Percentiles rank a stretch among this genome's conserved stretches.
Conservation (phyloP, 1,284 basidiomycete species). For the Trichosporon sp. region DNA sequence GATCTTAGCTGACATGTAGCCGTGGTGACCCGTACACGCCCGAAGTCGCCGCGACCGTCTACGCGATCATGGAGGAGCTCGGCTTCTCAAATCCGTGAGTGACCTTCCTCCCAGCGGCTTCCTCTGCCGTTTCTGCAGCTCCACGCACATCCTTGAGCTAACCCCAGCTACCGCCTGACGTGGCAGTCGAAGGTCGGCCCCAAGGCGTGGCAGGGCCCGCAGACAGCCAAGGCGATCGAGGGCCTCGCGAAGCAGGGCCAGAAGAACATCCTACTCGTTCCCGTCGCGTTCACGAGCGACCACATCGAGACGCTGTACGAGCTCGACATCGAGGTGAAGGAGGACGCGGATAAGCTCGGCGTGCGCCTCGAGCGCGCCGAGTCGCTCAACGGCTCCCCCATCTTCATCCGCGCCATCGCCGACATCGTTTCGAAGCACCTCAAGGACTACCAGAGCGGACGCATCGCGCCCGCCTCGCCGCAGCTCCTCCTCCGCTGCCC, state of each 20-base stretch:
- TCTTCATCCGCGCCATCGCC: slow-evolving; percentile 92
- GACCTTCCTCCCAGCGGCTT: too few relatives aligned
- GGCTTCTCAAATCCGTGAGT: slow-evolving; percentile 60
- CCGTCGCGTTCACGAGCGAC: slow-evolving; percentile 97
- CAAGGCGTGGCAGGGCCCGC: slow-evolving; percentile 96
- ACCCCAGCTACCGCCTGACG: slow-evolving; percentile 71
- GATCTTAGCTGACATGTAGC: slow-evolving; percentile 57
- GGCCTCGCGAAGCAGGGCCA: slow-evolving; percentile 82
- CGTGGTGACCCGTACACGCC: slow-evolving; percentile 96
- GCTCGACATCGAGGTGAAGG: slow-evolving; percentile 87
- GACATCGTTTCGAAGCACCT: slow-evolving; percentile 86
- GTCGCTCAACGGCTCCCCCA: slow-evolving; percentile 96
- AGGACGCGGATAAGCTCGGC: slow-evolving; percentile 86
- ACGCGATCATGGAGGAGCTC: slow-evolving; percentile 80
- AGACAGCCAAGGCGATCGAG: slow-evolving; percentile 87
- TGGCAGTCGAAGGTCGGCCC: slow-evolving; percentile 99
- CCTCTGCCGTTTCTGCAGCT: slow-evolving; percentile 21
- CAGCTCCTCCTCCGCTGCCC: slow-evolving; percentile 89
- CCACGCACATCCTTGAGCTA: background rate
- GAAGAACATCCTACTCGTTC: slow-evolving; percentile 84
- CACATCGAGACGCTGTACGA: slow-evolving; percentile 99
- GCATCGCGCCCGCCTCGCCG: slow-evolving; percentile 60
- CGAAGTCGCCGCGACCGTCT: slow-evolving; percentile 91
- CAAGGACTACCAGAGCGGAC: slow-evolving; percentile 54
- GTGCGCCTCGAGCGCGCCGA: slow-evolving; percentile 86